These are phyloP conservation scores for Linum tenue DNA, from an alignment of 345 rosid genomes.

Conservation along the genomic window DNA sequence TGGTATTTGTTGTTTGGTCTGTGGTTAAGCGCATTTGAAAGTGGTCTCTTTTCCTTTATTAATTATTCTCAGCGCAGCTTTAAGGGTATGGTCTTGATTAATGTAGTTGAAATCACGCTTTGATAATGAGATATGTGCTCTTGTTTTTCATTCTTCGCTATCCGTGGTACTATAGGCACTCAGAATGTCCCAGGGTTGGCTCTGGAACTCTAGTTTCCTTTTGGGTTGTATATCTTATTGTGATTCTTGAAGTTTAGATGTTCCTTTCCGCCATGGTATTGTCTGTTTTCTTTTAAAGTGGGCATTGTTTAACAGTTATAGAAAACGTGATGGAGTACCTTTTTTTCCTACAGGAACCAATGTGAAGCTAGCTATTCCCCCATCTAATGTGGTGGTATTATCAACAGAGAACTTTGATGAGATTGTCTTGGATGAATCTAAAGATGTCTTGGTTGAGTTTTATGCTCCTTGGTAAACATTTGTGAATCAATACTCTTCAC, in stretches of 20 bases:
- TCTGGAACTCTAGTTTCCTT: background rate
- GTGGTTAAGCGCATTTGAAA: background rate
- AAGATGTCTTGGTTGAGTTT: constrained; percentile 11
- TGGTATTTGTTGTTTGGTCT: background rate
- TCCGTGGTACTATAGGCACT: background rate
- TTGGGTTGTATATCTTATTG: background rate
- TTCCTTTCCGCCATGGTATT: background rate
- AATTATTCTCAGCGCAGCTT: background rate
- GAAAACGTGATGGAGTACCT: background rate
- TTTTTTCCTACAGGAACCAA: background rate
- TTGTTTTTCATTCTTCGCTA: background rate
- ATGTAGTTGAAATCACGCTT: background rate
- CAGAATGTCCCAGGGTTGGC: background rate
- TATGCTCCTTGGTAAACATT: constrained; percentile 9
- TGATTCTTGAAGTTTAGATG: background rate
- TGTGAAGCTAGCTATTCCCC: constrained; percentile 4
- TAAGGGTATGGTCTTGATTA: background rate
- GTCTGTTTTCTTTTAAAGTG: background rate
- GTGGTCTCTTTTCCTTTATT: background rate
- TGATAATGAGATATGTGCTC: background rate
- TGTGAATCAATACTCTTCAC: background rate
- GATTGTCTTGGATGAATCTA: constrained; percentile 7
- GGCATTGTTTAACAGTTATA: background rate
- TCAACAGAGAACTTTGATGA: constrained; percentile 1
- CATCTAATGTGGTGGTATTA: constrained; percentile 1